Evolutionary conservation across 257 asterid species (phyloP).

Genomic region (Eucommia ulmoides): DNA sequence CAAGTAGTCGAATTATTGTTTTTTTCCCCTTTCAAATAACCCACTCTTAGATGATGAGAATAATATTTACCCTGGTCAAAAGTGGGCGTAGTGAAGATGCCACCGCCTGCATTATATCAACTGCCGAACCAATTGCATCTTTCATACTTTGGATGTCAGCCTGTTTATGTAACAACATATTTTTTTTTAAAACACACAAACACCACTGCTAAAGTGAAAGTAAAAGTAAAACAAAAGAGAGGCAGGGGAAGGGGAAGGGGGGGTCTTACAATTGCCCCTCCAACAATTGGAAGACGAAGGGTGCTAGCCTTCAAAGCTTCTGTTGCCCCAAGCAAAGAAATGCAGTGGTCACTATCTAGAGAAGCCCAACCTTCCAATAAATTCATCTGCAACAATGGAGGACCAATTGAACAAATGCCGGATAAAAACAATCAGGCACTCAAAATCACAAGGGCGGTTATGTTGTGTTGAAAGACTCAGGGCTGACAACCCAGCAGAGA

Average conservation of each 20-base stretch:
- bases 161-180: slow-evolving; percentile 23
- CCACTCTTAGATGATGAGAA: not conserved
- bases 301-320: slow-evolving; percentile 92
- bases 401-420: no score
- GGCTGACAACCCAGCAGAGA: no score
- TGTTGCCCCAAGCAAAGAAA: slow-evolving; percentile 66
- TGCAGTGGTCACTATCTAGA: slow-evolving; percentile 57
- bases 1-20: no score
- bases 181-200: slow-evolving; percentile 7
- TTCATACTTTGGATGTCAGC: slow-evolving; percentile 63
- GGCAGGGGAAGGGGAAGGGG: no score
- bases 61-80: slow-evolving; percentile 41
- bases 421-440: no score
- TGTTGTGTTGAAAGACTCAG: no score
- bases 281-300: slow-evolving; percentile 76
- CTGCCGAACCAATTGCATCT: slow-evolving; percentile 69
- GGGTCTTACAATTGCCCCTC: slow-evolving; percentile 81
- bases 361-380: slow-evolving; percentile 65
- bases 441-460: no score
- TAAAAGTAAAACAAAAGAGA: not conserved
- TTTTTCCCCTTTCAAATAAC: not conserved
- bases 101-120: slow-evolving; percentile 69
- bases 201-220: not conserved
- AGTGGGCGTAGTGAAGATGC: slow-evolving; percentile 36
- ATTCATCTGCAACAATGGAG: no score